These are phyloP conservation scores for Wickerhamiella azyma DNA, from an alignment of 805 yeast genomes.

Conservation along the genomic window DNA sequence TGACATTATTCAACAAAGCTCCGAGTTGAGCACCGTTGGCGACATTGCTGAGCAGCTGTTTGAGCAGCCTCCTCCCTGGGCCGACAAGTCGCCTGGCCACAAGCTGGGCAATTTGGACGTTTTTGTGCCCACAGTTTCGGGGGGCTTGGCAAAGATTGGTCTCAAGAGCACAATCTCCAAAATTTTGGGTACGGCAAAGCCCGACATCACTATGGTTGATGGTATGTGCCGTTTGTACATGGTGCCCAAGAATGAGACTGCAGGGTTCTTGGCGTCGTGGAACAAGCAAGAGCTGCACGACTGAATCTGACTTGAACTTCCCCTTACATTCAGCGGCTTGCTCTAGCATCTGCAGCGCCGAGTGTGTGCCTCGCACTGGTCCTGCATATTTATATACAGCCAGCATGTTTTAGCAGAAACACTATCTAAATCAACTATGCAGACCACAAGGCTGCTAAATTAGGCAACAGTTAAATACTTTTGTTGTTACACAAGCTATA, in stretches of 20 bases:
- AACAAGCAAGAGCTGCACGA: neutral
- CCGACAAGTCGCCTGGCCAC: slow-evolving; percentile 45
- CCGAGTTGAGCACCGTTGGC: slow-evolving; percentile 55
- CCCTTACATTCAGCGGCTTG: too few species aligned
- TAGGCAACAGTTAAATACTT: neutral
- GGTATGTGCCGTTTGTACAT: slow-evolving; percentile 55
- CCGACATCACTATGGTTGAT: slow-evolving; percentile 68
- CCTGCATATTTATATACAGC: too few species aligned
- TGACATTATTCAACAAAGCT: slow-evolving; percentile 62
- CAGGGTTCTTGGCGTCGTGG: slow-evolving; percentile 30
- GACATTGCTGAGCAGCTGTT: slow-evolving; percentile 49
- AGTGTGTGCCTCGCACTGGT: too few species aligned
- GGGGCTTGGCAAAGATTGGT: slow-evolving; percentile 79
- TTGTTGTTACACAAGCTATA: neutral
- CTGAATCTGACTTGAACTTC: too few species aligned
- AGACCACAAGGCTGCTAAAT: too few species aligned
- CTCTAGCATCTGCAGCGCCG: too few species aligned
- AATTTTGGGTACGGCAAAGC: slow-evolving; percentile 46
- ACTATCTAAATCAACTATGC: too few species aligned
- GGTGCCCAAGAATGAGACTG: slow-evolving; percentile 59
- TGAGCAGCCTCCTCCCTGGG: slow-evolving; percentile 55
- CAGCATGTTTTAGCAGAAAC: too few species aligned
- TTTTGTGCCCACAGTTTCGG: slow-evolving; percentile 67
- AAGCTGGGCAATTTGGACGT: slow-evolving; percentile 46
- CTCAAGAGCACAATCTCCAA: slow-evolving; percentile 54